A percentile compares a stretch with the other conserved stretches of the same genome.
Conservation (phyloP, 345 rosid genomes). For the Syzygium aqueum region DNA sequence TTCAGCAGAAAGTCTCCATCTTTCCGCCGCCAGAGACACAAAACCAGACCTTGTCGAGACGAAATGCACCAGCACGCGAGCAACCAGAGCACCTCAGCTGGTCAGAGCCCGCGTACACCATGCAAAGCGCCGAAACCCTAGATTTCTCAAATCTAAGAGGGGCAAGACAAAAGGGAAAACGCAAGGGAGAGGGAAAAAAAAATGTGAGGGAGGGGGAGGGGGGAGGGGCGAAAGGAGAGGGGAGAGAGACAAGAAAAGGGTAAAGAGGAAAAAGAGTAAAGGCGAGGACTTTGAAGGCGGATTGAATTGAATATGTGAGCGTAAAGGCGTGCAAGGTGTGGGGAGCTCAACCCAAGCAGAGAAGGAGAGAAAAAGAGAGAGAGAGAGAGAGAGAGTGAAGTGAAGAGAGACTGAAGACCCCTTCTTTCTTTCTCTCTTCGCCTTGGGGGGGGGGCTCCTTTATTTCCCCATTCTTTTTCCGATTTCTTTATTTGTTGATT, state of each 20-base stretch:
- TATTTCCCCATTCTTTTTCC: neutral
- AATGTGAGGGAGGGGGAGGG: neutral
- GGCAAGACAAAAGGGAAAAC: neutral
- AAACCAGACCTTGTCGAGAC: neutral
- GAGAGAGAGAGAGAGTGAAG: neutral
- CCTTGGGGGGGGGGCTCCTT: neutral
- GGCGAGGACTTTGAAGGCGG: neutral
- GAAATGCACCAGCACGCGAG: neutral
- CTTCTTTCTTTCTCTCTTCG: neutral
- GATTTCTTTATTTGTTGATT: neutral
- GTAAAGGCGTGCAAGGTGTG: neutral
- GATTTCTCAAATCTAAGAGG: conserved; percentile 21
- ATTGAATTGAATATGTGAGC: conserved; percentile 1
- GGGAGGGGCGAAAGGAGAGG: conserved; percentile 10
- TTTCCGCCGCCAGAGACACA: conserved; percentile 1
- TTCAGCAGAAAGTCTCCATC: conserved; percentile 7
- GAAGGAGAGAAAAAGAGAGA: neutral
- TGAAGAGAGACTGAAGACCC: neutral
- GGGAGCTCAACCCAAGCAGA: neutral
- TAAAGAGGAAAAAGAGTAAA: neutral
- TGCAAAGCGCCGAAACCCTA: conserved; percentile 24
- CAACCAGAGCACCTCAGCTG: neutral
- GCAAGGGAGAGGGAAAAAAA: neutral
- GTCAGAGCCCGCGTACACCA: neutral
- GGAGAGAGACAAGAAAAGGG: conserved; percentile 14